Evolutionary conservation across 1,139 yeast species (phyloP), one percentile per base, ranked within the genome.

Genomic region (Kurtzmaniella quercitrusa): DNA sequence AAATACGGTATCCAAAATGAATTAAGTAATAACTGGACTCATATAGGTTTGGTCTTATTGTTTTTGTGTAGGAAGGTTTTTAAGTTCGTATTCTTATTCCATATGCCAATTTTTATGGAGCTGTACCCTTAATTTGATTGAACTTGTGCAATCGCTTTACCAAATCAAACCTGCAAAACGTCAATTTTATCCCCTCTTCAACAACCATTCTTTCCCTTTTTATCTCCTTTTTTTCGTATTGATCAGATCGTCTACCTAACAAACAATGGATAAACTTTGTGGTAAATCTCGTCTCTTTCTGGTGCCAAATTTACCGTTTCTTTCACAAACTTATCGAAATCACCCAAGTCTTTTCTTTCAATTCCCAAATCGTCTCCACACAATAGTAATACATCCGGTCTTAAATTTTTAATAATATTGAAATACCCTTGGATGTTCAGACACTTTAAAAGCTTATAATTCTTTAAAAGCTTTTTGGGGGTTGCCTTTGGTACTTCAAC

Each of bases 291-390:
- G 23, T 63, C 65, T 42, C 52, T 53, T 39, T 59, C 56, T 49
- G 65, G 73, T 41, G 65, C 68, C 33, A 68, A 54, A 42, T 63
- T 62, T 37, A 71, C 57, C 20, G 71, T 62, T 45, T 69, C 66
- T 50, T 60, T 60, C 35, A 70, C 71, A 47, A 71, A 72, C 43
- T 71, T 57, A 36, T 60, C 56, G 55, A 72, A 60, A 45, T 72
- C 77, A 42, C 55, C 56, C n/a, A 71, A 68, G 42, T 65, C 50
- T 38, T 51, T 56, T 35, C 47, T 45, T 7, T 60, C 45, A 14
- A 72, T 55, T 3, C 77, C 77, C 55, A 72, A 61, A 53, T 72
- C 78, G 44, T 69, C 76, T 30, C 68, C 52, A 53, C 78, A 72
- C 33, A 71, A 60, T 40, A 71, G 57, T 40, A 72, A 57, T 55